These are phyloP conservation scores for Centrapalus pauciflorus DNA, from an alignment of 129 eudicot species.

Conservation along the genomic window DNA sequence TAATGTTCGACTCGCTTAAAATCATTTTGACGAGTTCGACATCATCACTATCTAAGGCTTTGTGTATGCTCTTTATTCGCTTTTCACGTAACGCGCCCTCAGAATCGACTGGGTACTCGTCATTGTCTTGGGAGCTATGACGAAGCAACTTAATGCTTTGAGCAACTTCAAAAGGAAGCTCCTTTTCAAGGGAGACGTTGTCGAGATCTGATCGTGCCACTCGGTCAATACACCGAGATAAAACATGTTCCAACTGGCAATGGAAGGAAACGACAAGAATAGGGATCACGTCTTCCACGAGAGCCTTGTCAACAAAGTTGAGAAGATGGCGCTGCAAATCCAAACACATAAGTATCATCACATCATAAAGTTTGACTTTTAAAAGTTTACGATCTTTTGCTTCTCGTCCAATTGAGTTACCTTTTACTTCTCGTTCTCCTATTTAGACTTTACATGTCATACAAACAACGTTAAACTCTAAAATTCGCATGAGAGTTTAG, in stretches of 20 bases:
- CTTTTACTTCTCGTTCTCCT: background rate
- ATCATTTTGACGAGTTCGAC: conserved; percentile 60
- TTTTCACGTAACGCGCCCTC: conserved; percentile 38
- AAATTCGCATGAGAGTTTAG: no score
- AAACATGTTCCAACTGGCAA: conserved; percentile 41
- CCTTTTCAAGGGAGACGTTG: conserved; percentile 49
- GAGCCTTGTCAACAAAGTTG: conserved; percentile 60
- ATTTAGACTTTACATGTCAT: background rate
- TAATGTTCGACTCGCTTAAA: conserved; percentile 47
- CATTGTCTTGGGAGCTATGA: conserved; percentile 22
- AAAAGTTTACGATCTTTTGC: no score
- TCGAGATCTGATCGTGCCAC: conserved; percentile 62
- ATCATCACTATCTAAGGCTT: conserved; percentile 79
- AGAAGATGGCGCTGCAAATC: conserved; percentile 64
- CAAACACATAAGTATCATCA: background rate
- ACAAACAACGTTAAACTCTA: background rate
- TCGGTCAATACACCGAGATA: conserved; percentile 43
- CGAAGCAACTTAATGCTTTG: conserved; percentile 35
- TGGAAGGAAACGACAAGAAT: conserved; percentile 56
- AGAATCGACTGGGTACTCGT: conserved; percentile 24
- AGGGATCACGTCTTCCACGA: conserved; percentile 65
- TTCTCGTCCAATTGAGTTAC: background rate
- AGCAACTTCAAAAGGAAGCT: conserved; percentile 49
- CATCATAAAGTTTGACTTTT: background rate
- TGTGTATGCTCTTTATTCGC: conserved; percentile 52